Evolutionary conservation across 2,329 filamentous ascomycete species (phyloP), one percentile per base, ranked within the genome.

Genomic region (Dothideomycetes sp.): DNA sequence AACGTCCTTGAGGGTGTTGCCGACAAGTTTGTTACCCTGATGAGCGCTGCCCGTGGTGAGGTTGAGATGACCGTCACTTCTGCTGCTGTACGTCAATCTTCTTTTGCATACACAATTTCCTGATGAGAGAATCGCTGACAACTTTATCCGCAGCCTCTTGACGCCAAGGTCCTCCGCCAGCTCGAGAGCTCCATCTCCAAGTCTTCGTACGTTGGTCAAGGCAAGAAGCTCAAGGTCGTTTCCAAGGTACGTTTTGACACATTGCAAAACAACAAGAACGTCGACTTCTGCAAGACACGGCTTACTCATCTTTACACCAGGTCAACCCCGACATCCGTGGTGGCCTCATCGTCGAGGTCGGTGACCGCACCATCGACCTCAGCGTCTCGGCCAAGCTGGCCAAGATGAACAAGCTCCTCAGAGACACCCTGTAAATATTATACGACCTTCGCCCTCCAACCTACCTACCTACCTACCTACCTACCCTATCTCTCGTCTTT

Each of bases 381-480:
- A 91, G 83, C 68, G 88, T 98, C 60, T 89, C 89, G 35, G 74
- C 84, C 64, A 93, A 89, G 77, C 82, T 98, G 68, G 77, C 84
- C 65, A 94, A 87, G 80, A 85, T 98, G 78, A 98, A 98, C 85
- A 98, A 96, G 82, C 81, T 94, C 64, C 83, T 98, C 63, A 88
- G 77, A 56, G 91, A 98, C 70, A 76, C 82, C 67, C 74, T 98
- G 84, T 98, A 94, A 84, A 87, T 67, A 64, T 59, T 40, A 19
- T 29, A 6, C 15, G 29, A 32, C 37, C n/a, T 33, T 32, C 41
- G 29, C 33, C 20, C 33, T 33, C 20, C 37, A 28, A 30, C 38
- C 12, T 15, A 29, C 19, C 40, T 15, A 18, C 16, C 30, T 35
- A 30, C 7, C 27, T 30, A 7, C 6, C 7, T 8, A 6, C n/a